A percentile compares a stretch with the other conserved stretches of the same genome.
Evolutionary conservation across 78 protist genomes (phyloP).

Genomic region (Ministeria vibrans): DNA sequence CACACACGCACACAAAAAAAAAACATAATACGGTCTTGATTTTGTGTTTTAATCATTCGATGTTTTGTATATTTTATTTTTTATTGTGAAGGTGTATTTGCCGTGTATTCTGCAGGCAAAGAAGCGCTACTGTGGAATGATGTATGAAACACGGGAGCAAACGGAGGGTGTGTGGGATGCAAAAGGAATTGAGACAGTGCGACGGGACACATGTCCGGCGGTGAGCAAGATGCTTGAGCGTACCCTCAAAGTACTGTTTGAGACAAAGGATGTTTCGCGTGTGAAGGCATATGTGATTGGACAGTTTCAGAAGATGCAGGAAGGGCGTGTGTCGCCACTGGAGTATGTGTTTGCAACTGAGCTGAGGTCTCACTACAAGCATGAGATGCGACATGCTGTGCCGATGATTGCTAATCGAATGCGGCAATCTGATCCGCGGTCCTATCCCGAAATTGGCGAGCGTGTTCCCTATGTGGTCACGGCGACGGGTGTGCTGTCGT

Average conservation of each 20-base stretch:
- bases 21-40: too few species aligned
- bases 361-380: conserved; percentile 55
- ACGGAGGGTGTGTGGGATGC: conserved; percentile 69
- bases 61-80: too few species aligned
- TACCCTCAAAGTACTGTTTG: conserved; percentile 55
- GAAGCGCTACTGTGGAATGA: conserved; percentile 87
- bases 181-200: conserved; percentile 91
- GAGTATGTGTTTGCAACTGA: conserved; percentile 83
- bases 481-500: conserved; percentile 37
- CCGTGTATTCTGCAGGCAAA: conserved; percentile 87
- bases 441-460: conserved; percentile 71
- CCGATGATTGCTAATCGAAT: not conserved
- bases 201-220: conserved; percentile 83
- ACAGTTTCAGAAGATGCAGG: conserved; percentile 48
- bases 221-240: conserved; percentile 46
- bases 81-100: conserved; percentile 56
- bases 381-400: not conserved
- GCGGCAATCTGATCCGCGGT: conserved; percentile 52
- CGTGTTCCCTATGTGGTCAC: conserved; percentile 73
- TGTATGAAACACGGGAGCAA: conserved; percentile 50
- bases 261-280: conserved; percentile 50
- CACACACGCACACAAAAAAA: too few species aligned
- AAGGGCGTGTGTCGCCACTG: conserved; percentile 27
- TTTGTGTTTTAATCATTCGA: too few species aligned
- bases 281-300: conserved; percentile 52